phyloP scores from a whole-genome alignment of 2,329 filamentous ascomycete species.

The Xylaria sp. region DNA sequence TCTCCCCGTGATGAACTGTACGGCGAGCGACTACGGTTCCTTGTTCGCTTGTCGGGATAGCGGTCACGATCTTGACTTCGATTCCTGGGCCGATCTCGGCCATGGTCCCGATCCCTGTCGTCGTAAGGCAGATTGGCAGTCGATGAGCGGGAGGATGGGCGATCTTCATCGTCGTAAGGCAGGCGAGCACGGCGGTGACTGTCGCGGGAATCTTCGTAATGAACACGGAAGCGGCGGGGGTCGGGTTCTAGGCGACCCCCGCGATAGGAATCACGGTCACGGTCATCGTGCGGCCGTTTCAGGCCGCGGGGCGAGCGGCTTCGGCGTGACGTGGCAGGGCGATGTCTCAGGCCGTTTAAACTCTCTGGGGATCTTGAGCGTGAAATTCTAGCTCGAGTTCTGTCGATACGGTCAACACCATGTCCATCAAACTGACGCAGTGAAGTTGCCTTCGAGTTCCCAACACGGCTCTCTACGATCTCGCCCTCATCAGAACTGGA shows the following conservation, averaged over 20 bases:
- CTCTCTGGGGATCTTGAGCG: slow-evolving; percentile 64
- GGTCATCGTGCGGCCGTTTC: slow-evolving; percentile 74
- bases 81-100: slow-evolving; percentile 46
- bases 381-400: slow-evolving; percentile 72
- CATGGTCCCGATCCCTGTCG: slow-evolving; percentile 59
- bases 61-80: slow-evolving; percentile 63
- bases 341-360: slow-evolving; percentile 51
- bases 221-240: slow-evolving; percentile 67
- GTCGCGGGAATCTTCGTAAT: slow-evolving; percentile 68
- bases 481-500: slow-evolving; percentile 86
- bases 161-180: slow-evolving; percentile 68
- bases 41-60: slow-evolving; percentile 62
- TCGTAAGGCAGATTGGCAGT: slow-evolving; percentile 56
- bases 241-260: slow-evolving; percentile 60
- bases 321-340: slow-evolving; percentile 58
- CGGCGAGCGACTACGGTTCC: slow-evolving; percentile 54
- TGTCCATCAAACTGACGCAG: slow-evolving; percentile 77
- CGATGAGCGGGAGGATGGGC: slow-evolving; percentile 55
- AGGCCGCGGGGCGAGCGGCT: slow-evolving; percentile 71
- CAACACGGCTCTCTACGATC: slow-evolving; percentile 77
- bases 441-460: slow-evolving; percentile 85
- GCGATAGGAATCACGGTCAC: slow-evolving; percentile 64
- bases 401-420: slow-evolving; percentile 93
- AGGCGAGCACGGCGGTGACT: slow-evolving; percentile 59
- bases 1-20: slow-evolving; percentile 43